A percentile compares a stretch with the other conserved stretches of the same genome.
Conservation (phyloP, 495 filamentous ascomycete genomes). For the Xylaria grammica region DNA sequence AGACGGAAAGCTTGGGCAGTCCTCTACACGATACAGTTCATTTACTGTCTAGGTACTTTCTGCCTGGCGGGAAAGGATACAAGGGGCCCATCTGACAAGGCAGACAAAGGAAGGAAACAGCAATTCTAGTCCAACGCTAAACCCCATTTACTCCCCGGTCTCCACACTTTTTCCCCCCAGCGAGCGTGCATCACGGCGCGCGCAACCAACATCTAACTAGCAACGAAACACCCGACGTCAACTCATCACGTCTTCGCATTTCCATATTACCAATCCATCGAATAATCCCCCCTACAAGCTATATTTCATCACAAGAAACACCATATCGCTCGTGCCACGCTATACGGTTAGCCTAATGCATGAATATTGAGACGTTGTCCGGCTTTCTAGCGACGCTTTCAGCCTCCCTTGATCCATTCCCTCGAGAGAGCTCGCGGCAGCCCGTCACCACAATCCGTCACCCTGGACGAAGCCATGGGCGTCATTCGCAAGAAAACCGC, state of each 20-base stretch:
- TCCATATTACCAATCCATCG: not conserved
- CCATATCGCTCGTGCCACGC: not conserved
- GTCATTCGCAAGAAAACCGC: constrained; percentile 97
- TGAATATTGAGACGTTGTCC: not conserved
- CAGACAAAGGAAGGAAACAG: too few species aligned
- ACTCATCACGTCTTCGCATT: not conserved
- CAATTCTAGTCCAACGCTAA: too few species aligned
- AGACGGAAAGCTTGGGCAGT: too few species aligned
- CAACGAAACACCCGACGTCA: constrained; percentile 5
- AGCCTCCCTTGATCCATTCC: too few species aligned
- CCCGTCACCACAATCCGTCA: constrained; percentile 6
- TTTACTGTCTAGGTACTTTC: too few species aligned
- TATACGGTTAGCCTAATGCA: not conserved
- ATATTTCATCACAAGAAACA: too few species aligned
- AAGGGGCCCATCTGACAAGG: too few species aligned
- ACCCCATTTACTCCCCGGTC: too few species aligned
- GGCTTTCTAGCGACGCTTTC: not conserved
- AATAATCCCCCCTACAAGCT: not conserved
- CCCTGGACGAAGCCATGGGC: constrained; percentile 66
- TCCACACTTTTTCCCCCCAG: too few species aligned
- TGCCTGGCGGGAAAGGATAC: too few species aligned
- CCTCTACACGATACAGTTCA: too few species aligned
- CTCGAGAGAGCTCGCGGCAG: too few species aligned
- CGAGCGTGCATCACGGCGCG: not conserved
- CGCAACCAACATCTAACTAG: constrained; percentile 2